These are phyloP conservation scores for Fusarium irregulare DNA, from an alignment of 2,329 filamentous ascomycete genomes.

Conservation along the genomic window DNA sequence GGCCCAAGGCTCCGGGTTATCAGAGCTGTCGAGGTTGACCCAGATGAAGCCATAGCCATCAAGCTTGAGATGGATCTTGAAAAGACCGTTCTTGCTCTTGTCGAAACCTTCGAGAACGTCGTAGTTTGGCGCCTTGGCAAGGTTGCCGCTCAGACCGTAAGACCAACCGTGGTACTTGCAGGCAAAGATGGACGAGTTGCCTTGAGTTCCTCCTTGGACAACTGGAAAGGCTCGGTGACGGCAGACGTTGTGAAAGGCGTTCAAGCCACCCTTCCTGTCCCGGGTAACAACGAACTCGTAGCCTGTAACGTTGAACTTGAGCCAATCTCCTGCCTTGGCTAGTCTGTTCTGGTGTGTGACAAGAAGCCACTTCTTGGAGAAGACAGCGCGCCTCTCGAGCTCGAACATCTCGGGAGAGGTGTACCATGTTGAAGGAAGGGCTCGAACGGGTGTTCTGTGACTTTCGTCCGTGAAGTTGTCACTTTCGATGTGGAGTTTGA, in stretches of 20 bases:
- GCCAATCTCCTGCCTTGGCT: constrained; percentile 64
- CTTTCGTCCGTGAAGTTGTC: constrained; percentile 27
- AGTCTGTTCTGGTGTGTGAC: constrained; percentile 64
- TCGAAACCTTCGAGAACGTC: constrained; percentile 67
- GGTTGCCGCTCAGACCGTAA: constrained; percentile 66
- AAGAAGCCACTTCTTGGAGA: constrained; percentile 66
- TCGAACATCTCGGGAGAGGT: constrained; percentile 63
- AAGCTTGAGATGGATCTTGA: constrained; percentile 64
- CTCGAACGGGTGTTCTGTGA: constrained; percentile 37
- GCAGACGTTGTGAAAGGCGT: constrained; percentile 73
- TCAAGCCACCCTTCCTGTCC: constrained; percentile 56
- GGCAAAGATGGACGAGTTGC: constrained; percentile 63
- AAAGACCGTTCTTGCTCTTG: constrained; percentile 64
- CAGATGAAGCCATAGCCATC: constrained; percentile 67
- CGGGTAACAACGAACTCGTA: constrained; percentile 63
- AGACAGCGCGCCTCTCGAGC: constrained; percentile 66
- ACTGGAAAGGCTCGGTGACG: constrained; percentile 70
- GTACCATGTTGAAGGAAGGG: constrained; percentile 65
- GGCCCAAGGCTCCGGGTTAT: constrained; percentile 61
- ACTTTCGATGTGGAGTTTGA: constrained; percentile 23
- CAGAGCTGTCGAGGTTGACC: constrained; percentile 64
- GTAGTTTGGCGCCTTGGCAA: constrained; percentile 67
- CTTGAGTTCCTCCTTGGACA: constrained; percentile 56
- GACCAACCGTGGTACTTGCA: constrained; percentile 73
- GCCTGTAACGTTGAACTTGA: constrained; percentile 64